A percentile compares a stretch with the other conserved stretches of the same genome.
Evolutionary conservation across 225 moss, liverwort and hornwort species (phyloP).

Genomic region (Bryoerythrophyllum caledonicum): DNA sequence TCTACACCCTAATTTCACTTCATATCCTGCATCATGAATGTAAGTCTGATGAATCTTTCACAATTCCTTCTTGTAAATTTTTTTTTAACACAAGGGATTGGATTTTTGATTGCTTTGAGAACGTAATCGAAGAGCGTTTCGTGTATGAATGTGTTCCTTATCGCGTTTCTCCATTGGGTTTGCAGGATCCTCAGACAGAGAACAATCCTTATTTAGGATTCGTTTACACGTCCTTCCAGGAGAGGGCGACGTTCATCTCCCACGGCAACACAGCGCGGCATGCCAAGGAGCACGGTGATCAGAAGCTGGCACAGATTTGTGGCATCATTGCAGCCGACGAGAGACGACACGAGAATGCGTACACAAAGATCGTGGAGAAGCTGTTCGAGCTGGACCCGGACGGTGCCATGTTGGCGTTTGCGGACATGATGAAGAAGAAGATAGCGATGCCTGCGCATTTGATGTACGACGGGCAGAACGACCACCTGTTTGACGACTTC

Average conservation of each 20-base stretch:
- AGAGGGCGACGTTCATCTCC: slow-evolving; percentile 83
- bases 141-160: no score
- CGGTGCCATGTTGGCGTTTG: slow-evolving; percentile 72
- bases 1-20: not conserved
- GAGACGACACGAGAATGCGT: slow-evolving; percentile 72
- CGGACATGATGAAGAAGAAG: slow-evolving; percentile 84
- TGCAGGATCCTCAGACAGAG: slow-evolving; percentile 76
- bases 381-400: slow-evolving; percentile 73
- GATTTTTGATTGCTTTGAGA: not conserved
- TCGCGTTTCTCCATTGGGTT: not conserved
- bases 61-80: no score
- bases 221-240: slow-evolving; percentile 73
- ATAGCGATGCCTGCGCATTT: slow-evolving; percentile 89
- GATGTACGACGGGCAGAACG: slow-evolving; percentile 77
- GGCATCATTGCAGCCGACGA: slow-evolving; percentile 72
- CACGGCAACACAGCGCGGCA: slow-evolving; percentile 91
- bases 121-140: not conserved
- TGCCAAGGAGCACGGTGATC: slow-evolving; percentile 70
- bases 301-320: slow-evolving; percentile 62
- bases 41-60: no score
- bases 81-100: not conserved
- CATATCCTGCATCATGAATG: no score
- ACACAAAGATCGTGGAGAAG: slow-evolving; percentile 77
- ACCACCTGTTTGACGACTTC: slow-evolving; percentile 65
- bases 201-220: slow-evolving; percentile 78